Evolutionary conservation across 73 alveolate species (phyloP), one percentile per base, ranked within the genome.

Genomic region (Paraurostyla sp.): DNA sequence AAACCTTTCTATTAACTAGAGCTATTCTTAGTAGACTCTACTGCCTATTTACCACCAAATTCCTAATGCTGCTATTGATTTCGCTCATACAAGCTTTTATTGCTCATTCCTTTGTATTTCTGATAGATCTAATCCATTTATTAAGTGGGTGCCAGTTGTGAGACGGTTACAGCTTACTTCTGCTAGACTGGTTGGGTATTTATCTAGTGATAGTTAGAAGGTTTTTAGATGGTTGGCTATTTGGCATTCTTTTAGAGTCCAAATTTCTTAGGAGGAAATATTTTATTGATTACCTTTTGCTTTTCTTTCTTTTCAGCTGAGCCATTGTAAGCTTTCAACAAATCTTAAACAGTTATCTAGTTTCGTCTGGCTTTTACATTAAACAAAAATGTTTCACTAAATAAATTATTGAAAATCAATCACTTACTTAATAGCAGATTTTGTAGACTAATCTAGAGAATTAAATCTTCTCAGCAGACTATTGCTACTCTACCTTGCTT

Each of bases 201-300:
- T n/a, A n/a, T n/a, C n/a, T n/a, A n/a, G n/a, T n/a, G n/a, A n/a
- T n/a, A n/a, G n/a, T n/a, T n/a, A n/a, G n/a, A n/a, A n/a, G n/a
- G n/a, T n/a, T n/a, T n/a, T n/a, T n/a, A n/a, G n/a, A 6, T 4
- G 30, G 62, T 42, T 20, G 2, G 0, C 6, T 42, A 15, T 18
- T 59, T 45, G 11, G 32, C 32, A 63, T 35, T 13, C 49, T 54
- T 63, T 13, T 68, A 23, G 16, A 69, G 57, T 13, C 87, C 87
- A 35, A 68, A 85, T 42, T 85, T 46, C 11, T 69, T 85, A 0
- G 84, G 59, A 22, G 92, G 92, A 43, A 85, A 85, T n/a, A 85
- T 85, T 51, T 65, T 68, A 76, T 49, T 85, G 0, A 85, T 46
- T 13, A 87, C 85, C 50, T 81, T 41, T 41, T 56, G 0, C 43